These are phyloP conservation scores for Linum tenue DNA, from an alignment of 345 rosid species.

Conservation along the genomic window DNA sequence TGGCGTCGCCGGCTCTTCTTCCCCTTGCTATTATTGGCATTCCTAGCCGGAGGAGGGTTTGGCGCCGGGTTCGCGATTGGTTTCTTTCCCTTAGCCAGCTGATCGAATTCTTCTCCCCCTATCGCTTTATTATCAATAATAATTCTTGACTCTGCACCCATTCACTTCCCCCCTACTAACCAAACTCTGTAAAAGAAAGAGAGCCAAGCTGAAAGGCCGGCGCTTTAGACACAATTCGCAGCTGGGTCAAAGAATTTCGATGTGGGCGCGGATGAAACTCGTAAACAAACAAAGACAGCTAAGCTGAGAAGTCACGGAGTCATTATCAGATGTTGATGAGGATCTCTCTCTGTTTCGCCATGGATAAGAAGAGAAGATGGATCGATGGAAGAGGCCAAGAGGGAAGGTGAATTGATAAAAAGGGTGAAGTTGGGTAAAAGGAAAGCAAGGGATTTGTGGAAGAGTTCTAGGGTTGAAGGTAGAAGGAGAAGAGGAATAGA, in stretches of 20 bases:
- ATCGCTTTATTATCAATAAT: slow-evolving; percentile 28
- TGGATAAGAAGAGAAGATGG: background rate
- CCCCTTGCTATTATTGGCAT: slow-evolving; percentile 16
- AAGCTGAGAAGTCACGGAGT: background rate
- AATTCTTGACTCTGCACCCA: slow-evolving; percentile 52
- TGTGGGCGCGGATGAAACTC: slow-evolving; percentile 4
- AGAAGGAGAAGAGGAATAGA: background rate
- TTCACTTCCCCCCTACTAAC: slow-evolving; percentile 12
- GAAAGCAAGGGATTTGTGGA: slow-evolving; percentile 5
- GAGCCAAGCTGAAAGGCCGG: background rate
- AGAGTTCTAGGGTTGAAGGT: slow-evolving; percentile 11
- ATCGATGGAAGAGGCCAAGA: background rate
- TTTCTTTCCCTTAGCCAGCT: slow-evolving; percentile 26
- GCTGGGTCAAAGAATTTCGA: slow-evolving; percentile 12
- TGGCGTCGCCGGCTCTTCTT: slow-evolving; percentile 33
- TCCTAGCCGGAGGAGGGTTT: slow-evolving; percentile 4
- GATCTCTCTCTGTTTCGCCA: slow-evolving; percentile 18
- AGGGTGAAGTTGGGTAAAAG: slow-evolving; percentile 6
- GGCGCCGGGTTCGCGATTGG: slow-evolving; percentile 11
- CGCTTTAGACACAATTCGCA: background rate
- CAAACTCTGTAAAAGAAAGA: background rate
- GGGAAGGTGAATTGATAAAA: background rate
- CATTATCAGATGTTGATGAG: slow-evolving; percentile 10
- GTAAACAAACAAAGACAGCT: background rate
- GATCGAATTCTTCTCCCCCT: slow-evolving; percentile 17